Evolutionary conservation across 2,329 filamentous ascomycete species (phyloP), one percentile per base, ranked within the genome.

Genomic region (Trichophyton benhamiae): DNA sequence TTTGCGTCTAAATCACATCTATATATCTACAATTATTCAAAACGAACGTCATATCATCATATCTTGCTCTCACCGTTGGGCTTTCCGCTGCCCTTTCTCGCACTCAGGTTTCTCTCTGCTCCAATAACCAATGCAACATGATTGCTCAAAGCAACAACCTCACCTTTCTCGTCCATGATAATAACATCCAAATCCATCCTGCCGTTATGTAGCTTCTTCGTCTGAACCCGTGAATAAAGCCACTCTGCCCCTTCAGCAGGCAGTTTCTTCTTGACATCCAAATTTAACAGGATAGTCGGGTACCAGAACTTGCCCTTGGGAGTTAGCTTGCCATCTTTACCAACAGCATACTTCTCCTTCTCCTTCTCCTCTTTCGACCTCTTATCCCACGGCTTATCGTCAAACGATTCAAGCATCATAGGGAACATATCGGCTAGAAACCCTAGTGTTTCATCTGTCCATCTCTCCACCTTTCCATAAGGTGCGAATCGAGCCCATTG

Each of bases 201-300:
- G 0, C 89, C 89, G 65, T 89, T 85, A 65, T 79, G 80, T 48
- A 91, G 82, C 71, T 79, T 76, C 73, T 89, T 91, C 3, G 84
- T 79, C 60, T 81, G 78, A 11, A 86, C 78, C 36, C 87, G 79
- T 46, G 85, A 77, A 67, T 86, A 86, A 60, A 95, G 70, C 85
- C 87, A 94, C 70, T 89, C 84, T 0, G 83, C 83, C 15, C 89
- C 88, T 48, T 82, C 81, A 3, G 76, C 74, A 0, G 88, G 87
- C 52, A 95, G 71, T 5, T 79, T 72, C 70, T 87, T 88, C 77
- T 92, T 94, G 44, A 91, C 77, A 64, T 95, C 89, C 22, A 95
- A 68, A 70, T 88, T 90, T 69, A 94, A 74, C 17, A 85, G 76
- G 1, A 95, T 72, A 0, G 89, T 95, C 0, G 88, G 88, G 70